Base-by-base conservation (phyloP, 2,329 filamentous ascomycete species). In the Madurella mycetomatis region DNA sequence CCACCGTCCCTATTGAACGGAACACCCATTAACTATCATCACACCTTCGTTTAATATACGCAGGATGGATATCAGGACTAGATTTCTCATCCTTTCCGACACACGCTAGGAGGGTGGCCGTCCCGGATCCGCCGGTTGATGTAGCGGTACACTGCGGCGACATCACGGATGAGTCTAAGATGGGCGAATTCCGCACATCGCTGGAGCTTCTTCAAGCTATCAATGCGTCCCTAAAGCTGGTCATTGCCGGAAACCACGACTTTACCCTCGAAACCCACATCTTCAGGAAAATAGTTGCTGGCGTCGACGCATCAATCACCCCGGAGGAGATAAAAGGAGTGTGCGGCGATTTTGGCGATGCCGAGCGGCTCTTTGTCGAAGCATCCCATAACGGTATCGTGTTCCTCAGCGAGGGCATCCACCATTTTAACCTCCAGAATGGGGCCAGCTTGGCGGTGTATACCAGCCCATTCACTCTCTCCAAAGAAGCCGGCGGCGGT, bases 231-330 rank as follows among this genome's bases (percentile, higher is more conserved):
- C 11, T 82, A 2, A 82, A 81, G 57, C 68, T 83, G 2, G 71
- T 75, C 43, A 81, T 83, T 56, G 72, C 78, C 1, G 78, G 80
- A 1, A 82, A 82, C 54, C 79, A 83, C 60, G 78, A 83, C 58
- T 71, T 73, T 39, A 74, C 66, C 0, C 65, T 77, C 0, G 65
- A 69, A 40, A 16, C 47, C 0, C 62, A 64, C 0, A 61, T 61
- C 0, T 79, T 73, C 49, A 58, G 65, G 31, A 18, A 57, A 2
- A 61, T 62, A 12, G 45, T 61, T 1, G 46, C 34, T 2, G 49
- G 63, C 4, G 65, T 71, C 1, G 65, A 66, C 8, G 76, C 73
- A 2, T 51, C 4, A 25, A 47, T 65, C 2, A 72, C 9, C 2
- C 34, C 34, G 9, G 34, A 9, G 4, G 11, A 12, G 9, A 37